phyloP scores from a whole-genome alignment of 768 basidiomycete genomes.

The Lyophyllum shimeji region DNA sequence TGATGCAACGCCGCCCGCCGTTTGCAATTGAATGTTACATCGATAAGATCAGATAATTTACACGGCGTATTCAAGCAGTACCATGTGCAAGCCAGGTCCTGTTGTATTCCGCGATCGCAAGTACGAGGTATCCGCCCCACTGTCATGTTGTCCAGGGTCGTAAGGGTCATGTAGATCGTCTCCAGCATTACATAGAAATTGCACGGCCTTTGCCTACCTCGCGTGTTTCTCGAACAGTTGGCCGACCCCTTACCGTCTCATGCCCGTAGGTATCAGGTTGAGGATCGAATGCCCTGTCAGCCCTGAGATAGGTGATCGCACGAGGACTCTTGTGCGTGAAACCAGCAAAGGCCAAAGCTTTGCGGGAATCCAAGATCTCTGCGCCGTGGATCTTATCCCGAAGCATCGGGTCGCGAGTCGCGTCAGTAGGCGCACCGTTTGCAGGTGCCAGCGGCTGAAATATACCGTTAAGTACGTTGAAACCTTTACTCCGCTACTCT shows the following conservation, averaged over 20 bases:
- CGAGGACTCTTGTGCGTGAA: slow-evolving; percentile 91
- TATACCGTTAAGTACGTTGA: slow-evolving; percentile 19
- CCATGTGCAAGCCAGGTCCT: not conserved
- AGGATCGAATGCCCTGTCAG: slow-evolving; percentile 69
- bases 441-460: slow-evolving; percentile 86
- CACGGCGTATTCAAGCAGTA: not conserved
- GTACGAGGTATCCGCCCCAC: not conserved
- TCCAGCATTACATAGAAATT: slow-evolving; percentile 68
- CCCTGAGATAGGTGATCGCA: slow-evolving; percentile 71
- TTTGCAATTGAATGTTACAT: not conserved
- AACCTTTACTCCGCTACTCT: slow-evolving; percentile 1
- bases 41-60: not conserved
- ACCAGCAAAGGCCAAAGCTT: slow-evolving; percentile 87
- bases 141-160: slow-evolving; percentile 7
- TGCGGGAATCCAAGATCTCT: slow-evolving; percentile 86
- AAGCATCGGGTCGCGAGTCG: slow-evolving; percentile 87
- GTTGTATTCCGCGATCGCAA: not conserved
- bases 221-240: slow-evolving; percentile 58
- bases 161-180: slow-evolving; percentile 9
- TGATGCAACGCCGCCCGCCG: no score
- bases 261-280: slow-evolving; percentile 50
- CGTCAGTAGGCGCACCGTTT: slow-evolving; percentile 80
- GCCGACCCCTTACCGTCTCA: slow-evolving; percentile 61
- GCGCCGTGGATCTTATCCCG: slow-evolving; percentile 83
- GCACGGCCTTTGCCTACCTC: slow-evolving; percentile 74